Conservation (phyloP, 305 asterid species). For the Rubia peregrina region DNA sequence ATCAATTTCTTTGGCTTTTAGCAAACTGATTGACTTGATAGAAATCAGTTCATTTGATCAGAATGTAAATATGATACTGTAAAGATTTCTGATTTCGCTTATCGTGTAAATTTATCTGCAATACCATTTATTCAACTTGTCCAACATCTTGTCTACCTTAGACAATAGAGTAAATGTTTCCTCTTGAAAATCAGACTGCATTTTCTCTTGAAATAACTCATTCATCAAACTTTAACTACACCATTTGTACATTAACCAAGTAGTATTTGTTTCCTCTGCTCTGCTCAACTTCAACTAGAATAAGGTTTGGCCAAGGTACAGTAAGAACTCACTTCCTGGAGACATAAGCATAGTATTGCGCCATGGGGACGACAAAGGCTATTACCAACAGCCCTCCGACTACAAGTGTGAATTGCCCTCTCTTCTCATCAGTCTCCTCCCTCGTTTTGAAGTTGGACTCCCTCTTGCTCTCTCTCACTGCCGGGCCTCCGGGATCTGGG, state of each 20-base stretch:
- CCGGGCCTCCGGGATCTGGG: constrained; percentile 95
- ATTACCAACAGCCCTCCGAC: constrained; percentile 97
- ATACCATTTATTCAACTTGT: background rate
- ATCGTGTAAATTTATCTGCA: background rate
- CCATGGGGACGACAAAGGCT: constrained; percentile 99
- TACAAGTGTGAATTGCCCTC: constrained; percentile 93
- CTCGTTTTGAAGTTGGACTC: constrained; percentile 88
- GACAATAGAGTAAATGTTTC: too few species aligned
- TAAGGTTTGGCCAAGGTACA: constrained; percentile 11
- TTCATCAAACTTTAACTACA: constrained; percentile 25
- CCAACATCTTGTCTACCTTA: too few species aligned
- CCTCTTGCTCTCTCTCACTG: constrained; percentile 61
- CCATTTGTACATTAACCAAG: constrained; percentile 28
- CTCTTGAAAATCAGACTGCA: too few species aligned
- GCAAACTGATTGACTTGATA: background rate
- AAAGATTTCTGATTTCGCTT: background rate
- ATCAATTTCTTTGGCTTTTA: background rate
- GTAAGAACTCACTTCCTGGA: constrained; percentile 62
- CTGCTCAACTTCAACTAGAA: constrained; percentile 15
- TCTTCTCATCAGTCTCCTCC: constrained; percentile 96
- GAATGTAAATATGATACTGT: background rate
- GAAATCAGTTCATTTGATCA: background rate
- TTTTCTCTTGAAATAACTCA: constrained; percentile 17
- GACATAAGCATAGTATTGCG: constrained; percentile 90
- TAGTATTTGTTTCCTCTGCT: constrained; percentile 5